Percentiles rank a stretch among this genome's conserved stretches.
phyloP scores from a whole-genome alignment of 176 grass and related monocot genomes.

The Oryza australiensis region DNA sequence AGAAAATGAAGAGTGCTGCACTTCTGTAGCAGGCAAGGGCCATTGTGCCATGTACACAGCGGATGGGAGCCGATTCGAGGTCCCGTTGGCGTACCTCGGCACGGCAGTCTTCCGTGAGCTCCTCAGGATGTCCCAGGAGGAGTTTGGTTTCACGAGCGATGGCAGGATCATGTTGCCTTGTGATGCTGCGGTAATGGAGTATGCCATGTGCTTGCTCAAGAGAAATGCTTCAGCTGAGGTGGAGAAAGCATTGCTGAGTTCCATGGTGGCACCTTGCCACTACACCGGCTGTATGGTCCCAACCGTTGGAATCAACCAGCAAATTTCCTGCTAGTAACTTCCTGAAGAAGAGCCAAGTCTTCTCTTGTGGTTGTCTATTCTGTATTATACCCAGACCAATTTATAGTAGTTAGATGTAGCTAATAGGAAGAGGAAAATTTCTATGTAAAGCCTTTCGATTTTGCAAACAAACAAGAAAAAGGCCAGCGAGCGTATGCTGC shows the following conservation, averaged over 20 bases:
- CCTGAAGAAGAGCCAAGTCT: background rate
- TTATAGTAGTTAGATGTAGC: background rate
- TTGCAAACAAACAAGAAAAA: background rate
- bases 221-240: constrained; percentile 47
- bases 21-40: constrained; percentile 21
- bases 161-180: constrained; percentile 53
- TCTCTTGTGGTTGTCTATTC: background rate
- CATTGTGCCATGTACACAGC: constrained; percentile 49
- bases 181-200: constrained; percentile 52
- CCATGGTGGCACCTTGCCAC: constrained; percentile 27
- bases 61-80: constrained; percentile 52
- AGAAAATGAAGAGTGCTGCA: constrained; percentile 16
- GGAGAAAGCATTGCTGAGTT: constrained; percentile 46
- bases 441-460: background rate
- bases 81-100: constrained; percentile 46
- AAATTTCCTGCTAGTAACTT: constrained; percentile 16
- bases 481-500: background rate
- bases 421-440: background rate
- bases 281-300: background rate
- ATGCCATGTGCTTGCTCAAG: constrained; percentile 49
- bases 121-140: constrained; percentile 49
- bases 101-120: constrained; percentile 43
- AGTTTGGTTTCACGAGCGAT: constrained; percentile 35
- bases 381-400: background rate
- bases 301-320: background rate